Evolutionary conservation across 169 alveolate species (phyloP), one percentile per base, ranked within the genome.

Genomic region (Plasmodium yoelii): DNA sequence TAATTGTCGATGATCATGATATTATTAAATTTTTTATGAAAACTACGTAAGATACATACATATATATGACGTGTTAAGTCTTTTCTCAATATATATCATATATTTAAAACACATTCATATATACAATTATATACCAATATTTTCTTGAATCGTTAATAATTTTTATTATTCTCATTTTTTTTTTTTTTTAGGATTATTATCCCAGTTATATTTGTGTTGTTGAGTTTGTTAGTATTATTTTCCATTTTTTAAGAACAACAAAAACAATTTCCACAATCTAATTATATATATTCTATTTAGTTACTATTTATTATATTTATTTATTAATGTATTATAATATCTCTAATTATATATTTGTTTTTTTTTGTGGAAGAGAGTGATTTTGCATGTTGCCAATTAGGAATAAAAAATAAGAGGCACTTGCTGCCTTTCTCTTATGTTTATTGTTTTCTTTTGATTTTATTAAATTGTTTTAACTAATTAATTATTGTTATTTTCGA

Each of bases 1-100:
- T 80, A 15, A 69, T 80, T 12, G 65, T 80, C 9, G 90, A 80
- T 46, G 90, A 80, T 7, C 90, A 65, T 80, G 90, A 80, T 44
- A 80, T 80, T n/a, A 80, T 80, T 15, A 80, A 64, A 22, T 60
- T 80, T 55, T 80, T 80, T 47, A 51, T 80, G 26, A 80, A 80
- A 42, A 68, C 24, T 60, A 80, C 65, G 90, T 80, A 80, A 80
- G 55, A 59, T 15, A 13, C 46, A 77, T 55, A 28, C 10, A 55
- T 53, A 44, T 6, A 34, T 34, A 34, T 34, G 5, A 34, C 4
- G 7, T 3, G 7, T 7, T 34, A 34, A 34, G 42, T 34, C 42
- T 34, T 34, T 34, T 34, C 42, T 34, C 42, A 34, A 34, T 34
- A 34, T 34, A 34, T 34, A 34, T 12, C 59, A 51, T 2, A 4